Evolutionary conservation across 2,329 filamentous ascomycete species (phyloP), one percentile per base, ranked within the genome.

Genomic region (Claviceps maximensis): DNA sequence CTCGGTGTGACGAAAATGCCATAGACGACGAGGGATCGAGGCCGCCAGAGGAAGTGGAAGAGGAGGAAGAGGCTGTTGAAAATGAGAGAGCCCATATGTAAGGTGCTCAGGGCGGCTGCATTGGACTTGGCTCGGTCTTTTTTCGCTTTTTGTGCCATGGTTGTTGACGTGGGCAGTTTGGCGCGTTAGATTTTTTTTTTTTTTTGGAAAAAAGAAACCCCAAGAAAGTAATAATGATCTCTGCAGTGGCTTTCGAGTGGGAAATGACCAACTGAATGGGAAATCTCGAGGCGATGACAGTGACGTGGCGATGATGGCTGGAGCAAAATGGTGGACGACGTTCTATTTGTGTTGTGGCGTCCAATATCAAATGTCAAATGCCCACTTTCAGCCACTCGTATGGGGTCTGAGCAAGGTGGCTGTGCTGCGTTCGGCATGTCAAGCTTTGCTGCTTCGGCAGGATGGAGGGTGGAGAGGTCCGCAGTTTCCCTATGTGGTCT

Each of bases 61-160:
- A 89, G 64, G 54, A 95, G 74, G 73, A 91, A 96, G 64, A 89
- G 64, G 54, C 67, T 63, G 67, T 97, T 89, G 64, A 94, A 72
- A 59, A 73, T 64, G 56, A 87, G 73, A 47, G 88, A 84, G 57
- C 86, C 85, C 53, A 87, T 73, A 67, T 95, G 91, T 27, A 93
- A 87, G 64, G 83, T 87, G 65, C 85, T 87, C 47, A 98, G 82
- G 45, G 86, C 76, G 36, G 80, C 74, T 47, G 80, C 75, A 69
- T 97, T 97, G 70, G 85, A 81, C 60, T 85, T 86, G 54, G 93
- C 93, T 57, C 72, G 71, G 61, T 81, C 78, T 61, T 82, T 82
- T 64, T 79, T 79, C 53, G 79, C 79, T 63, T 82, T 82, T 63
- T 82, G 78, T 31, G 79, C 79, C 79, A 82, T 82, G 56, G 51